Evolutionary conservation across 192 early-diverging fungal genomes (phyloP), one percentile per base, ranked within the genome.

Genomic region (Coemansia sp.): DNA sequence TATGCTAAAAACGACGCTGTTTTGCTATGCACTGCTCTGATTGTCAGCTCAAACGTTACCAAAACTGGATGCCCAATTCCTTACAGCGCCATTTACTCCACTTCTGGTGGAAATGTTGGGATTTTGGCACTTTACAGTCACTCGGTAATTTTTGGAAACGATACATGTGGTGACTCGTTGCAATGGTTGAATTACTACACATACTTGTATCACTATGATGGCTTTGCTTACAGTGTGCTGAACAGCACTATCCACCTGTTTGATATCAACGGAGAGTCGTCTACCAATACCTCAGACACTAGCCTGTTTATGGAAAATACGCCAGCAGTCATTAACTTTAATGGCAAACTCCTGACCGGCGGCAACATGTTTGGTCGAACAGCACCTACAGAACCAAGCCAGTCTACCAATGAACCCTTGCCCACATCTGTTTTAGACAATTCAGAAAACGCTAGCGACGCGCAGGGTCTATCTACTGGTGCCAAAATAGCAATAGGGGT

Each of bases 81-180:
- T 5, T 57, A 57, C 18, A 57, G 56, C 32, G 56, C 56, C 3
- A 20, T 57, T 16, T 57, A 57, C 16, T 30, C 56, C 16, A 33
- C 18, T 5, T 34, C 30, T 17, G 12, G 34, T n/a, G 32, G 17
- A 5, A 34, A 18, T 5, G 31, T 57, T 5, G 56, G 56, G 5
- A 34, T 34, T 5, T 7, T 57, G 5, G 56, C 16, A 5, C 16
- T 57, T 10, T 57, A 57, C 29, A 57, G 56, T 17, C 56, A 57
- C 56, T 57, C 56, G 56, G 32, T 57, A 10, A 34, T 57, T 6
- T 57, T 57, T 34, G 56, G 56, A 57, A 57, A 31, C 11, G 18
- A 20, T 34, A 34, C 56, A 7, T 57, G 56, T n/a, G 56, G n/a
- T n/a, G 56, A 34, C 2, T 33, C 29, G 11, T 30, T 30, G 7